Conservation (phyloP, 805 yeast genomes). For the Sugiyamaella chiloensis region DNA sequence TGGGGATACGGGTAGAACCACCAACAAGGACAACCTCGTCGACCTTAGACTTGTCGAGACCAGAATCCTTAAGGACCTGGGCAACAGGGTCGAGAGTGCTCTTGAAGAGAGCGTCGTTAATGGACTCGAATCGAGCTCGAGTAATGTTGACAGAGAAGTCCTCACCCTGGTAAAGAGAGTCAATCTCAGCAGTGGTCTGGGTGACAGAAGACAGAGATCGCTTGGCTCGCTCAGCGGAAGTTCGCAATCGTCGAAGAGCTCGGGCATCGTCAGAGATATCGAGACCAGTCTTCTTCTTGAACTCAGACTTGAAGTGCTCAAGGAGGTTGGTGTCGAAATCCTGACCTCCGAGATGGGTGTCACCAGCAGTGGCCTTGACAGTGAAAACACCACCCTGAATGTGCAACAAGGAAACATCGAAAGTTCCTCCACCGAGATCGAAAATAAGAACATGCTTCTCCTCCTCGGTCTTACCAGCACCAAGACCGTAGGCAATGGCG, state of each 20-base stretch:
- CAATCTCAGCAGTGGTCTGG: constrained; percentile 94
- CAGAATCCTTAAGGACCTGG: constrained; percentile 90
- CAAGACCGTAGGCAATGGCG: constrained; percentile 95
- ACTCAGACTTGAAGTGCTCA: constrained; percentile 88
- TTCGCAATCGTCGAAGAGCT: constrained; percentile 97
- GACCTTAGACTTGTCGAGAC: constrained; percentile 76
- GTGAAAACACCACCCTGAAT: constrained; percentile 96
- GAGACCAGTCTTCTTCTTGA: constrained; percentile 91
- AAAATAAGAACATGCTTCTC: constrained; percentile 88
- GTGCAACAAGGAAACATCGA: constrained; percentile 88
- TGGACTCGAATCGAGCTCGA: constrained; percentile 97
- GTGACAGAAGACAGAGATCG: constrained; percentile 95
- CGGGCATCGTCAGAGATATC: constrained; percentile 90
- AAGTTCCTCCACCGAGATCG: constrained; percentile 98
- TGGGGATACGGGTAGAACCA: constrained; percentile 99
- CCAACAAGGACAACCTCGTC: constrained; percentile 96
- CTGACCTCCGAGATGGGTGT: constrained; percentile 99
- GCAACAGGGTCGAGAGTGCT: constrained; percentile 92
- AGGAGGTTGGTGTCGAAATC: constrained; percentile 96
- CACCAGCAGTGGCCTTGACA: constrained; percentile 98
- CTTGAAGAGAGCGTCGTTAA: constrained; percentile 89
- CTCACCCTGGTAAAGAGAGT: constrained; percentile 91
- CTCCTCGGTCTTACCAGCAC: constrained; percentile 77
- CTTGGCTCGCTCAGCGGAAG: constrained; percentile 99
- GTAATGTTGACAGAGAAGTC: constrained; percentile 91